These are phyloP conservation scores for Termitomyces sp. DNA, from an alignment of 768 basidiomycete genomes.

Conservation along the genomic window DNA sequence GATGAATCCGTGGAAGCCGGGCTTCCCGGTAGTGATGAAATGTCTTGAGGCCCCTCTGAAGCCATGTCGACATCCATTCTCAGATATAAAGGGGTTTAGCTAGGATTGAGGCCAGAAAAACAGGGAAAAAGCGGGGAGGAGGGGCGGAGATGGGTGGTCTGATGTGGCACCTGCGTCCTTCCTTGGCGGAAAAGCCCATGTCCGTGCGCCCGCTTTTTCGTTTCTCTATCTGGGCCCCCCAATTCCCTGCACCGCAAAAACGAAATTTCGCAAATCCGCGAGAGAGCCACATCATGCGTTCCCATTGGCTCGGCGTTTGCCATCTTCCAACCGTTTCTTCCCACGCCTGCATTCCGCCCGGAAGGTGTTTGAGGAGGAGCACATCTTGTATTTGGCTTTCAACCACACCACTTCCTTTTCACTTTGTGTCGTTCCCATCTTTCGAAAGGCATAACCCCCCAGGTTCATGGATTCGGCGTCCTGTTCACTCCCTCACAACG, in stretches of 20 bases:
- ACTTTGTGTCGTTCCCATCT: background rate
- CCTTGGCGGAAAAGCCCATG: conserved; percentile 22
- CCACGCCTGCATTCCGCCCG: background rate
- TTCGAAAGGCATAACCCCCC: too few species aligned
- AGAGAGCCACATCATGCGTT: conserved; percentile 16
- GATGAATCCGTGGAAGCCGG: background rate
- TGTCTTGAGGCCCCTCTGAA: background rate
- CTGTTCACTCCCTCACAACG: background rate
- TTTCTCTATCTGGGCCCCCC: conserved; percentile 2
- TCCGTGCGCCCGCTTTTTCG: conserved; percentile 20
- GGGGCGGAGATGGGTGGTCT: conserved; percentile 4
- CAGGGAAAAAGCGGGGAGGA: conserved; percentile 8
- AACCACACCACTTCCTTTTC: background rate
- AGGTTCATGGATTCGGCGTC: background rate
- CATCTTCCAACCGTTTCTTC: conserved; percentile 27
- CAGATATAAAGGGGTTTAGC: background rate
- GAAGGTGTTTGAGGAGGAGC: conserved; percentile 3
- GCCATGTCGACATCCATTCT: background rate
- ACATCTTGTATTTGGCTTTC: background rate
- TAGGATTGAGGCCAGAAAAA: conserved; percentile 12
- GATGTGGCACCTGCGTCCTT: conserved; percentile 12
- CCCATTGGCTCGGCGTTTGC: conserved; percentile 36
- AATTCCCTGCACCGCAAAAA: conserved; percentile 4
- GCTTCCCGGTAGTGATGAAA: background rate
- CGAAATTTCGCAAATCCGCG: conserved; percentile 19